Evolutionary conservation across 257 asterid species (phyloP), one percentile per base, ranked within the genome.

Genomic region (Phtheirospermum japonicum): DNA sequence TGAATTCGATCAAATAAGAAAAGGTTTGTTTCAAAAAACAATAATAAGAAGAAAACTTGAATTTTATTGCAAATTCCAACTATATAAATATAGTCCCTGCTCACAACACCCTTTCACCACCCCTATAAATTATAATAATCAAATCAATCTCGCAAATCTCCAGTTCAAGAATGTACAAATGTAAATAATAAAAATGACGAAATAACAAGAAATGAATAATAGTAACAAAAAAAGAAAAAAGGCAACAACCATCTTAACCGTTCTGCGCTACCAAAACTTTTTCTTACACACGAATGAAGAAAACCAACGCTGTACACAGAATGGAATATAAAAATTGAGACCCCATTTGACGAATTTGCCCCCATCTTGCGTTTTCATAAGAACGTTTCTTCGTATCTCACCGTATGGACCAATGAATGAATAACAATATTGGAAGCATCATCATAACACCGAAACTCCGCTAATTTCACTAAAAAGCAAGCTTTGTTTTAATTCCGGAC

Each of bases 231-330:
- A 68, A 66, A 57, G 14, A 71, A 79, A 16, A 67, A 48, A 48
- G 7, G 33, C 74, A 62, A 79, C 71, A 68, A 76, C 50, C 86
- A 70, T 75, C 71, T 12, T 70, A 49, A 63, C 61, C 53, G 70
- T 49, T 63, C 91, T 80, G 81, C 81, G 75, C 96, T 88, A 88
- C 89, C 95, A 91, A 91, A 88, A 91, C 89, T 88, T 87, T 42
- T 88, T 79, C 94, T 86, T 83, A 88, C 94, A 83, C 85, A 76
- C 80, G 80, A 84, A 82, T 78, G 72, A 78, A 84, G 77, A 79
- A 73, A 75, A 69, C 43, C 23, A 26, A 80, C 81, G 80, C 96
- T 85, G 91, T 85, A 86, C 97, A 92, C 64, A 68, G 64, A 79
- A 76, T 56, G 42, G 74, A 67, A 52, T 46, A 67, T 26, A 62